Base-by-base conservation (phyloP, 73 alveolate species). In the Paramecium biaurelia region DNA sequence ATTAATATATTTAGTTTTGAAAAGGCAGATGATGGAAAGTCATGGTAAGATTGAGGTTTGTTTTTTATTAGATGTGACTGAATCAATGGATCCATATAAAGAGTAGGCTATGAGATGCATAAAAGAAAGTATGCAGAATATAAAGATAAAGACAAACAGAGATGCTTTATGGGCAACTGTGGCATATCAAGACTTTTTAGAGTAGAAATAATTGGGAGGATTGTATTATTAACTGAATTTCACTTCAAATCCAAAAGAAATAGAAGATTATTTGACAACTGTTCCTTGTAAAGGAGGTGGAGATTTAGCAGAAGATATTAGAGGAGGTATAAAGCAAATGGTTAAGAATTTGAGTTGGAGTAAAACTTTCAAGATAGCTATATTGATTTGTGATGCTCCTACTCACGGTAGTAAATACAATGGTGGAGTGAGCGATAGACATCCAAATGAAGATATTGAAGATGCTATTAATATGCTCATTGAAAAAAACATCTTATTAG, bases 271-370 rank as follows among this genome's bases (percentile, higher is more conserved):
- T 41, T 76, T 76, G 23, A 0, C 20, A 37, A 56, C 3, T 10
- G 12, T 41, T 34, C 32, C 18, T 1, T 76, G 89, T 11, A 1
- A 7, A 15, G 89, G 89, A 37, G 89, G 89, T 7, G 89, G 89
- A 8, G 89, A 76, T 41, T 8, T 1, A 5, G 76, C 90, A 4
- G 90, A 79, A 42, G 90, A 79, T 43, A 15, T 79, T 4, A 79
- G 90, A 43, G 90, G 90, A 43, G 90, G 76, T 5, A 79, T 79
- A 18, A 79, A 0, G 28, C 23, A 79, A 47, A 79, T 79, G 90
- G 8, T 79, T 43, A 10, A 41, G 63, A 41, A 92, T 45, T 74
- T 92, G 86, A 63, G 63, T 49, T 95, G 96, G 97, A 86, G 88
- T 41, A 85, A 92, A 23, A 87, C 18, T 20, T 79, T 79, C n/a